phyloP scores from a whole-genome alignment of 169 alveolate genomes.

The Plasmodium fragile region DNA sequence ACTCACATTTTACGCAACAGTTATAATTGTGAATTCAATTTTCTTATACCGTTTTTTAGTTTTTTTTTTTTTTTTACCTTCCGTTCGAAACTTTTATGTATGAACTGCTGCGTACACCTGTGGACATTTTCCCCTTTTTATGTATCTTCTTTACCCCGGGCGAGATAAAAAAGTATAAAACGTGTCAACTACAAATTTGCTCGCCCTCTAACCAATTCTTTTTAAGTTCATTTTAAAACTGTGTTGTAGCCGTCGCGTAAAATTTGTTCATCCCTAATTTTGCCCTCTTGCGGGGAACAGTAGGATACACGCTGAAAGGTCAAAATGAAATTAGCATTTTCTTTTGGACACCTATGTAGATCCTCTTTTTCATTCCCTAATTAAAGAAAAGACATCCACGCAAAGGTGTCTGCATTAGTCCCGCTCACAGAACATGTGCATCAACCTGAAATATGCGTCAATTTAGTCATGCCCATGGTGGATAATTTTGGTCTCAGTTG shows the following conservation, averaged over 20 bases:
- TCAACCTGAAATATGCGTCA: neutral
- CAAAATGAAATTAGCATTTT: neutral
- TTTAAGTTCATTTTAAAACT: neutral
- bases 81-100: neutral
- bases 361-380: neutral
- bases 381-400: neutral
- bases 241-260: neutral
- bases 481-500: neutral
- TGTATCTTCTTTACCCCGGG: neutral
- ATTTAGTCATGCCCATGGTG: neutral
- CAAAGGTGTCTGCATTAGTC: neutral
- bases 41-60: neutral
- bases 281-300: neutral
- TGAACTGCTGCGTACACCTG: neutral
- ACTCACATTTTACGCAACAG: neutral
- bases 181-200: neutral
- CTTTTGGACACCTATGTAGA: neutral
- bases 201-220: neutral
- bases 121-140: neutral
- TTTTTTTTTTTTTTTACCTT: neutral
- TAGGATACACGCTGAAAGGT: neutral
- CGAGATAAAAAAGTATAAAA: neutral
- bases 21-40: neutral
- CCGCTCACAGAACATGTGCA: neutral
- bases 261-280: neutral